Percentiles rank a stretch among this genome's conserved stretches.
Conservation (phyloP, 1,284 basidiomycete genomes). For the Ganoderma leucocontextum region DNA sequence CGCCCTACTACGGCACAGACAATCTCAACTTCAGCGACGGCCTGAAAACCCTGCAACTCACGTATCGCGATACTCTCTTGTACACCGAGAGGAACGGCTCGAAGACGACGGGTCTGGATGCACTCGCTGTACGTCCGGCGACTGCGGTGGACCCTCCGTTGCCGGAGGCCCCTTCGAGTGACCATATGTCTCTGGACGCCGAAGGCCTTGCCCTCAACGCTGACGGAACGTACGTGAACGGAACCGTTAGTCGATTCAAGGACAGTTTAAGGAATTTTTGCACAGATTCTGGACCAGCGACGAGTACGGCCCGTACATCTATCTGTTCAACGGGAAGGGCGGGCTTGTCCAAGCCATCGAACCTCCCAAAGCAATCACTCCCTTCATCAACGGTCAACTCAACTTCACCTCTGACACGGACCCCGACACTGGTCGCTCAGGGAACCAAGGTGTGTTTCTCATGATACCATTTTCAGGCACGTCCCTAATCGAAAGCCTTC, state of each 20-base stretch:
- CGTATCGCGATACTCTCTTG: slow-evolving; percentile 61
- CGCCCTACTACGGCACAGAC: slow-evolving; percentile 59
- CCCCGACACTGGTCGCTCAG: slow-evolving; percentile 58
- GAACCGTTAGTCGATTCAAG: not conserved
- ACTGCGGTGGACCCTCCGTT: slow-evolving; percentile 46
- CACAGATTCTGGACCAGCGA: slow-evolving; percentile 69
- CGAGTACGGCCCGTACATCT: slow-evolving; percentile 78
- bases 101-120: slow-evolving; percentile 71
- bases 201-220: slow-evolving; percentile 67
- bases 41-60: slow-evolving; percentile 60
- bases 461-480: not conserved
- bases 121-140: slow-evolving; percentile 54
- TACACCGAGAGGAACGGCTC: slow-evolving; percentile 59
- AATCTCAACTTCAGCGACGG: slow-evolving; percentile 59
- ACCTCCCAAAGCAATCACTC: slow-evolving; percentile 65
- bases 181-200: slow-evolving; percentile 63
- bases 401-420: slow-evolving; percentile 63
- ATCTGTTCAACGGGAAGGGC: slow-evolving; percentile 57
- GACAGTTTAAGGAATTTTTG: not conserved
- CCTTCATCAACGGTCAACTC: slow-evolving; percentile 54
- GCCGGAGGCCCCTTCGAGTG: slow-evolving; percentile 54
- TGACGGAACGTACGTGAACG: slow-evolving; percentile 60
- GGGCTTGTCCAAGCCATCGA: slow-evolving; percentile 64
- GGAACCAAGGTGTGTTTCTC: slow-evolving; percentile 52
- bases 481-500: too few relatives aligned